These are phyloP conservation scores for Sarocladium kiliense DNA, from an alignment of 2,329 filamentous ascomycete species.

Conservation along the genomic window DNA sequence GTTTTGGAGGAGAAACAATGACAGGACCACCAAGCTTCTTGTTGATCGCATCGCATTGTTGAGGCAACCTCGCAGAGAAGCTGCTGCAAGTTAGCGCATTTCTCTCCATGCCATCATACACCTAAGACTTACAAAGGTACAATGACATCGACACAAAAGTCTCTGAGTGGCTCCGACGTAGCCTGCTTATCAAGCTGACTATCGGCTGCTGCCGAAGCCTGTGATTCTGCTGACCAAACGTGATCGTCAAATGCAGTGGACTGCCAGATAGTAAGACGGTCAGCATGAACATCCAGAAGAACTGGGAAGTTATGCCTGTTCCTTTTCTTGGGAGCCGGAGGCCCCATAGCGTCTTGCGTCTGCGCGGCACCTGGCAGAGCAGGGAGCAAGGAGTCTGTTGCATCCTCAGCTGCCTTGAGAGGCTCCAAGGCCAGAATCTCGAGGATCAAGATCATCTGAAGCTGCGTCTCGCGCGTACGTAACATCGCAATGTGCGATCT, in stretches of 20 bases:
- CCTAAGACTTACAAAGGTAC: conserved; percentile 61
- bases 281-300: conserved; percentile 67
- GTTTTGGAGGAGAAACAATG: conserved; percentile 49
- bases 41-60: conserved; percentile 64
- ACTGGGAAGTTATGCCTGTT: conserved; percentile 59
- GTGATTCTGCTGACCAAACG: conserved; percentile 43
- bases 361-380: conserved; percentile 33
- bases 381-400: conserved; percentile 42
- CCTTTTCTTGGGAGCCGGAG: conserved; percentile 43
- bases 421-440: conserved; percentile 70
- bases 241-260: conserved; percentile 62
- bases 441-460: conserved; percentile 75
- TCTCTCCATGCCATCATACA: neutral
- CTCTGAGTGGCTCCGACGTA: conserved; percentile 59
- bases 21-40: conserved; percentile 71
- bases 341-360: conserved; percentile 25
- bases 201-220: conserved; percentile 24
- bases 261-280: conserved; percentile 80
- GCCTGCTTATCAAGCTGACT: conserved; percentile 33
- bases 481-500: conserved; percentile 61
- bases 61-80: conserved; percentile 71
- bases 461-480: conserved; percentile 69
- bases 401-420: conserved; percentile 34
- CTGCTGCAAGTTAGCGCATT: conserved; percentile 39
- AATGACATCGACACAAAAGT: conserved; percentile 77